Base-by-base conservation (phyloP, 805 yeast species). In the Yamadazyma endophytica region DNA sequence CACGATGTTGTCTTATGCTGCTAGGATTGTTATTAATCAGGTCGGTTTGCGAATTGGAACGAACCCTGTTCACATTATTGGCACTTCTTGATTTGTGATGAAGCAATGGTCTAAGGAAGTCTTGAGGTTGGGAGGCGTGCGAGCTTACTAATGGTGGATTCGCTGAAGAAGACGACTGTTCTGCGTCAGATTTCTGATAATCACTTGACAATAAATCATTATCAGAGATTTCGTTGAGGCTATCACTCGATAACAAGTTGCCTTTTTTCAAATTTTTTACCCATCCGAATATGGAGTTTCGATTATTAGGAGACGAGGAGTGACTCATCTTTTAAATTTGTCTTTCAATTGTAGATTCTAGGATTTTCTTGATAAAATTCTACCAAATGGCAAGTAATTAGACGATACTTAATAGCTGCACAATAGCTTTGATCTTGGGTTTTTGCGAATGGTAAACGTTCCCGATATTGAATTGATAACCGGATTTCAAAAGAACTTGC, bases 41-140 rank as follows among this genome's bases (percentile, higher is more conserved):
- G 17, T 28, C 19, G 33, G 40, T 40, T 21, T 41, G 40, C 29
- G 37, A 31, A 56, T 68, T 64, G 6, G 72, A 61, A 13, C 69
- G 45, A 9, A 52, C 57, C 32, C 67, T 40, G 37, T 53, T 52
- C 24, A 67, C 64, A 43, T 67, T 66, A 43, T 69, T 72, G 11
- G 75, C 60, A 14, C 77, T 71, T 21, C 76, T 52, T 13, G 75
- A 63, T 45, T 73, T 72, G 41, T 68, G 74, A 29, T 72, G 65
- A 21, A 73, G 44, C 12, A 70, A 53, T 1, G 78, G 79, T 31
- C 78, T 60, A 23, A 64, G 37, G 46, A 56, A 42, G 46, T 61
- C n/a, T n/a, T n/a, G n/a, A n/a, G n/a, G n/a, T n/a, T n/a, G n/a
- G n/a, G n/a, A n/a, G n/a, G n/a, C n/a, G n/a, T n/a, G n/a, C n/a